Evolutionary conservation across 2,329 filamentous ascomycete genomes (phyloP), one percentile per base, ranked within the genome.

Genomic region (Monilinia aucupariae): DNA sequence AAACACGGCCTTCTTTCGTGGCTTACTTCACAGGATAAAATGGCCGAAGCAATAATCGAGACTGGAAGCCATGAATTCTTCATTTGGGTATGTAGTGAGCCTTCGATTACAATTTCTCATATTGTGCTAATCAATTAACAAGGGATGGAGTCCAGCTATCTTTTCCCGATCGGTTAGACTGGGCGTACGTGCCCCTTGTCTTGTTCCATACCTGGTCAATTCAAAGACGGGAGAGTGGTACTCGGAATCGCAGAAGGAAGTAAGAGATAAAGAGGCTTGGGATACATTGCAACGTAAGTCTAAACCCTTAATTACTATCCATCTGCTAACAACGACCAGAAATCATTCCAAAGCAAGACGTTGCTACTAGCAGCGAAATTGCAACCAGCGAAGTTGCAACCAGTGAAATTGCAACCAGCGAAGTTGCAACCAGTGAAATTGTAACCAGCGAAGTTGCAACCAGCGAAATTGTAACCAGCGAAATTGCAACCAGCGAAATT

Each of bases 111-210:
- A 4, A 17, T 34, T 22, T 47, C 13, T 22, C 12, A 34, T 47
- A 12, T 25, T 56, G 4, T 13, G 41, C 54, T 56, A 34, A 55
- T n/a, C 8, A 47, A 12, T 47, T 47, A 13, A 47, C n/a, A 34
- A 56, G 54, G 54, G 54, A 2, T 56, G 54, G 54, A 47, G 34
- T 47, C 20, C 54, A 56, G 41, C 54, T 34, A 56, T 56, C 7
- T 56, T 56, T 20, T 47, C 54, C n/a, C 41, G 54, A 9, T 41
- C 54, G 17, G 41, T 56, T 34, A 45, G 54, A 47, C 30, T 56
- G n/a, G 41, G 54, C 2, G 27, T 56, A 34, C 27, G 30, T 22
- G 3, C 9, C n/a, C 27, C 54, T 56, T 47, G 32, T 22, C 17
- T 7, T 34, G 54, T 56, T 47, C 54, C 54, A 47, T 56, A 56